Evolutionary conservation across 331 rosid species (phyloP).

Genomic region (Prunus yedoensis): DNA sequence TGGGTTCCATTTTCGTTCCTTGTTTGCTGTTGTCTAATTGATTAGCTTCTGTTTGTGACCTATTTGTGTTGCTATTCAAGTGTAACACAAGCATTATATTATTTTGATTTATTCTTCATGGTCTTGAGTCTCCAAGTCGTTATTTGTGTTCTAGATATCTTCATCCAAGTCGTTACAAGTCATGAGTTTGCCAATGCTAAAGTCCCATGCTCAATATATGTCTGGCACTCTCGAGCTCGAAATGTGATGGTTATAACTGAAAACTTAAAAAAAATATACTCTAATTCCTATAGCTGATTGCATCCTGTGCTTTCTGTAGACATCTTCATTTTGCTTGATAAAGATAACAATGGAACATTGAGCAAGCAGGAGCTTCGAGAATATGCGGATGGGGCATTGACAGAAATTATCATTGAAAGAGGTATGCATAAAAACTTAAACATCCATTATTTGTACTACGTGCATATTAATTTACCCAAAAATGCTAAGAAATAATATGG

Average conservation of each 20-base stretch:
- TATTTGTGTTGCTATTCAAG: not conserved
- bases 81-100: not conserved
- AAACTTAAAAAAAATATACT: not conserved
- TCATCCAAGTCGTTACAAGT: not conserved
- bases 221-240: not conserved
- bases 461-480: not conserved
- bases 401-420: constrained; percentile 95
- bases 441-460: not conserved
- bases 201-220: not conserved
- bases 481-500: not conserved
- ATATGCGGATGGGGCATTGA: constrained; percentile 94
- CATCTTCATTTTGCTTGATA: constrained; percentile 89
- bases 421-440: constrained; percentile 35
- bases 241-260: not conserved
- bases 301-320: constrained; percentile 48
- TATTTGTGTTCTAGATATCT: constrained; percentile 1
- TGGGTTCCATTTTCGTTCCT: constrained; percentile 14
- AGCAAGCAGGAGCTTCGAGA: constrained; percentile 97
- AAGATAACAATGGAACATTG: constrained; percentile 73
- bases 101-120: not conserved
- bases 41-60: not conserved
- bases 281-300: constrained; percentile 17
- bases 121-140: not conserved
- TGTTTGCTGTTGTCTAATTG: constrained; percentile 16
- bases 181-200: not conserved